Conservation (phyloP, 2,329 filamentous ascomycete species). For the Epichloe aotearoae region DNA sequence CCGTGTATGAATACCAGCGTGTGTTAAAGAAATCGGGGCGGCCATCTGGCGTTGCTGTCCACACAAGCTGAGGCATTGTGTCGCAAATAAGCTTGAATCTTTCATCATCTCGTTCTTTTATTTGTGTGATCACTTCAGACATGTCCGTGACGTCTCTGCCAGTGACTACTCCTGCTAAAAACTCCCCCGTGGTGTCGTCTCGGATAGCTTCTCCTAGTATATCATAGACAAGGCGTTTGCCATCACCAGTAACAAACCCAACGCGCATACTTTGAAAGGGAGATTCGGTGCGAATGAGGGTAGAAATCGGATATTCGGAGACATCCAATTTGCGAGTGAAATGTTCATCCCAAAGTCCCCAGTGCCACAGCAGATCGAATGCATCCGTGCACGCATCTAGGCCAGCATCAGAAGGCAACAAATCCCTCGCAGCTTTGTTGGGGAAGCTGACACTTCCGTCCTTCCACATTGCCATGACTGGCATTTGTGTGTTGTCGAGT, state of each 20-base stretch:
- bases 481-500: conserved; percentile 60
- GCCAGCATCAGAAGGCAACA: conserved; percentile 33
- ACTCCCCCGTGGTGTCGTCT: conserved; percentile 58
- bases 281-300: conserved; percentile 47
- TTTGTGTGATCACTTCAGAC: conserved; percentile 53
- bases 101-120: conserved; percentile 57
- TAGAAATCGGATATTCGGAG: conserved; percentile 53
- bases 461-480: conserved; percentile 69
- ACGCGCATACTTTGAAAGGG: conserved; percentile 46
- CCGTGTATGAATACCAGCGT: conserved; percentile 71
- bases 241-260: conserved; percentile 44
- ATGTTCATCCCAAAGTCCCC: conserved; percentile 50
- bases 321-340: conserved; percentile 45
- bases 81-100: conserved; percentile 67
- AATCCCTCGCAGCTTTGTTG: conserved; percentile 48
- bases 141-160: conserved; percentile 62
- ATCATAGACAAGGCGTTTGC: conserved; percentile 47
- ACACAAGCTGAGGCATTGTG: conserved; percentile 58
- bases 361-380: conserved; percentile 44
- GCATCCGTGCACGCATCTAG: conserved; percentile 30
- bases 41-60: conserved; percentile 58
- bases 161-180: conserved; percentile 58
- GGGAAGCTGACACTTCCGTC: conserved; percentile 62
- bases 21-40: conserved; percentile 60
- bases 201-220: conserved; percentile 52